Evolutionary conservation across 75 land plant genomes (phyloP).

Genomic region (Cunninghamia lanceolata): DNA sequence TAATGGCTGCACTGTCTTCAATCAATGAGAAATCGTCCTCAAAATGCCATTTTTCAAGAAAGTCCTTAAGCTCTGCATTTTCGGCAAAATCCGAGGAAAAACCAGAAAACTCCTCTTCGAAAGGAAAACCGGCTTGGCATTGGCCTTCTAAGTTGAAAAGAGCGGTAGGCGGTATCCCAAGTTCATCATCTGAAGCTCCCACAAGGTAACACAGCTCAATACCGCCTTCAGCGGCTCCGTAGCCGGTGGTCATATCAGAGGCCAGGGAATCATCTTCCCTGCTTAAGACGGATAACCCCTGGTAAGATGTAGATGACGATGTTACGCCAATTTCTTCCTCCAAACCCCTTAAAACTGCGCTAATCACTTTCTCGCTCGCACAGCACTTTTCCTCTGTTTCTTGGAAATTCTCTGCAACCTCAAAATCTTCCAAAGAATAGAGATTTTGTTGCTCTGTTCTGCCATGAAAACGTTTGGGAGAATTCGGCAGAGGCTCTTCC

Average conservation of each 20-base stretch:
- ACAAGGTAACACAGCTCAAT: neutral
- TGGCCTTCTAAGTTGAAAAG: neutral
- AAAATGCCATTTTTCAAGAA: neutral
- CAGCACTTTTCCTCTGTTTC: neutral
- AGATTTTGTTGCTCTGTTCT: neutral
- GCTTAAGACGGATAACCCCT: too few species aligned
- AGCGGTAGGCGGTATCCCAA: neutral
- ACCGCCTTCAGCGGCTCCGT: neutral
- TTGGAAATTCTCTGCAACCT: neutral
- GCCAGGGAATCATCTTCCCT: neutral
- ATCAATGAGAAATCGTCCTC: neutral
- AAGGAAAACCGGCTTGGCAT: neutral
- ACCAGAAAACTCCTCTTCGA: neutral
- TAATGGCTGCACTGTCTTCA: neutral
- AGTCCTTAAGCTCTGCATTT: neutral
- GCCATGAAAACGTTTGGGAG: neutral
- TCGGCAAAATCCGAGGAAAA: neutral
- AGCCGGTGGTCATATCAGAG: neutral
- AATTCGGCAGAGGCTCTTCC: neutral
- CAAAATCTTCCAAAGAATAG: neutral
- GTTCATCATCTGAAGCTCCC: constrained; percentile 1
- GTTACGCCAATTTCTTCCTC: neutral
- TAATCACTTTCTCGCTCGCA: neutral
- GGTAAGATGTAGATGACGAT: neutral
- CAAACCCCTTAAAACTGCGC: neutral